Evolutionary conservation across 805 yeast species (phyloP).

Genomic region (Diddensiella transvaalensis): DNA sequence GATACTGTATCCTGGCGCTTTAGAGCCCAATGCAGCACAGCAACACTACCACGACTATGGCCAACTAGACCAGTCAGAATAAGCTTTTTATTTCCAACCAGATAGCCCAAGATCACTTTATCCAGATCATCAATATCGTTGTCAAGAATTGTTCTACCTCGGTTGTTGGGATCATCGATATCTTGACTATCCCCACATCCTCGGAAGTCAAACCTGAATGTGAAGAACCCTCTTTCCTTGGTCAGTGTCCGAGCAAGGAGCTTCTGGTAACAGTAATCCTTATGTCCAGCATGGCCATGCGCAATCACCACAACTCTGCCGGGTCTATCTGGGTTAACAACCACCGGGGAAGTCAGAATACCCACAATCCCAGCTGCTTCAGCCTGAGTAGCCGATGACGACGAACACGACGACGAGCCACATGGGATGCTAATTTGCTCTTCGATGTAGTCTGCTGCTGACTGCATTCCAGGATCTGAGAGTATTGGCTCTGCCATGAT

Average conservation of each 20-base stretch:
- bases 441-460: conserved; percentile 1
- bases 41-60: conserved; percentile 78
- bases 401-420: background rate
- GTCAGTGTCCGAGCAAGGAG: conserved; percentile 59
- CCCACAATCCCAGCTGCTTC: conserved; percentile 13
- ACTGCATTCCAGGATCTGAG: background rate
- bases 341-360: conserved; percentile 15
- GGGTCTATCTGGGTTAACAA: conserved; percentile 13
- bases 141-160: conserved; percentile 36
- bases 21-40: conserved; percentile 70
- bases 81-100: conserved; percentile 32
- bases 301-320: conserved; percentile 50
- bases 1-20: conserved; percentile 30
- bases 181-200: conserved; percentile 78
- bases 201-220: conserved; percentile 79
- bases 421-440: conserved; percentile 4
- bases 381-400: too few relatives aligned
- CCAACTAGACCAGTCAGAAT: conserved; percentile 58
- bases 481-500: too few relatives aligned
- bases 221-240: conserved; percentile 53
- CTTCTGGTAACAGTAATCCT: conserved; percentile 71
- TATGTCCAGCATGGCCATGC: conserved; percentile 89
- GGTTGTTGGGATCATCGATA: conserved; percentile 32
- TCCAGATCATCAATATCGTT: conserved; percentile 63
- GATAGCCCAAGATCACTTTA: conserved; percentile 36